Conservation (phyloP, 1,139 yeast genomes). For the Pichia sp. region DNA sequence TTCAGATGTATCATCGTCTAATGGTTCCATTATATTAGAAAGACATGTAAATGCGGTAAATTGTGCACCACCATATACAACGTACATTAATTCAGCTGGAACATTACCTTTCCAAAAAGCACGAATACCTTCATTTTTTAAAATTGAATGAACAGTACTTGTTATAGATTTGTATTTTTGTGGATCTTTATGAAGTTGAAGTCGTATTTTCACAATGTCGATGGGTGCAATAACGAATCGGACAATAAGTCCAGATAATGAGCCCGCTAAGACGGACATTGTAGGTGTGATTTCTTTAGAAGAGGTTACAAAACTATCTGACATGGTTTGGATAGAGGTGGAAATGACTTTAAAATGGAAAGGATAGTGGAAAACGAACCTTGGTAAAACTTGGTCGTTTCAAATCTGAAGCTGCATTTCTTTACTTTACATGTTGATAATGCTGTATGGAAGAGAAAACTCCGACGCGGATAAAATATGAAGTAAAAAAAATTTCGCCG, state of each 20-base stretch:
- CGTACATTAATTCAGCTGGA: conserved; percentile 83
- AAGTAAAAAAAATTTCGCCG: too few relatives aligned
- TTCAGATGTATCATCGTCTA: conserved; percentile 8
- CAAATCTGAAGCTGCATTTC: too few relatives aligned
- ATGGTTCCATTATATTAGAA: conserved; percentile 30
- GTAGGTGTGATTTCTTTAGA: conserved; percentile 11
- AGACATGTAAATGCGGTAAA: conserved; percentile 64
- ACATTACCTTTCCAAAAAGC: conserved; percentile 93
- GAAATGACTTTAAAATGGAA: not conserved
- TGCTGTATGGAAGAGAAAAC: not conserved
- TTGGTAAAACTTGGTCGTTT: too few relatives aligned
- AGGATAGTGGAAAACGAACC: not conserved
- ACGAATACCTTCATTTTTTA: conserved; percentile 45
- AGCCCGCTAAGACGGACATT: conserved; percentile 28
- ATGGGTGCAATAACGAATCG: conserved; percentile 80
- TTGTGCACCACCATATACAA: conserved; percentile 80
- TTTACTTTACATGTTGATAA: too few relatives aligned
- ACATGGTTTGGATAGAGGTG: not conserved
- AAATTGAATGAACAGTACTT: conserved; percentile 34
- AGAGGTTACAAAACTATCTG: conserved; percentile 8
- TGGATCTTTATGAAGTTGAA: conserved; percentile 49
- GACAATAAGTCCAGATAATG: conserved; percentile 30
- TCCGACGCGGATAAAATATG: conserved; percentile 4
- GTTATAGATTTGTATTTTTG: conserved; percentile 32
- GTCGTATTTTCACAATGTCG: conserved; percentile 80